Conservation (phyloP, 805 yeast species). For the Nakazawaea wyomingensis region DNA sequence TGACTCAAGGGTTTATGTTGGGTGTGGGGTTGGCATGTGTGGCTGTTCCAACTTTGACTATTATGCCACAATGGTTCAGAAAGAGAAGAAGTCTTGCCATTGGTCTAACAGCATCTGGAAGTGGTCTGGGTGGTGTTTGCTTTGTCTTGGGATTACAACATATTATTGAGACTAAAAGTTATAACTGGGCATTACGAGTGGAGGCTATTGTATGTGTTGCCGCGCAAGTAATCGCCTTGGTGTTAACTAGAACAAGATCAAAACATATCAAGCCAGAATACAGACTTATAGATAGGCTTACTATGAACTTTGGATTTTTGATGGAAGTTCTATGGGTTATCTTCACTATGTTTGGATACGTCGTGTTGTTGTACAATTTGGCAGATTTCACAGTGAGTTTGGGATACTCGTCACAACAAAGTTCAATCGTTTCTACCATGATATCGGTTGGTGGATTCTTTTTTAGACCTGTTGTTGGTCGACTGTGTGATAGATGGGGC, state of each 20-base stretch:
- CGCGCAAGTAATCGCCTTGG: slow-evolving; percentile 28
- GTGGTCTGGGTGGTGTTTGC: slow-evolving; percentile 48
- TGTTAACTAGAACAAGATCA: slow-evolving; percentile 34
- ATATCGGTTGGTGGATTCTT: slow-evolving; percentile 49
- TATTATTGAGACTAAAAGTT: slow-evolving; percentile 31
- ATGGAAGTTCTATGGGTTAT: slow-evolving; percentile 34
- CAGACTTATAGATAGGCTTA: slow-evolving; percentile 35
- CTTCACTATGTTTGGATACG: slow-evolving; percentile 56
- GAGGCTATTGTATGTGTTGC: slow-evolving; percentile 37
- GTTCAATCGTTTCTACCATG: slow-evolving; percentile 57
- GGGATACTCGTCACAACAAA: slow-evolving; percentile 51
- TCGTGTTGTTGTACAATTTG: slow-evolving; percentile 50
- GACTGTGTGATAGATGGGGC: slow-evolving; percentile 45
- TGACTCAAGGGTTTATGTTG: slow-evolving; percentile 63
- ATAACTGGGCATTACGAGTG: slow-evolving; percentile 45
- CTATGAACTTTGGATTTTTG: slow-evolving; percentile 40
- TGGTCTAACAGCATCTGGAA: slow-evolving; percentile 44
- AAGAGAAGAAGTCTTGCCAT: slow-evolving; percentile 53
- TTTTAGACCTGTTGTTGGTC: slow-evolving; percentile 55
- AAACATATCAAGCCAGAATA: slow-evolving; percentile 29
- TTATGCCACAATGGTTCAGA: slow-evolving; percentile 68
- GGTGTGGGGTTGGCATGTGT: slow-evolving; percentile 55
- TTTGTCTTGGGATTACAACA: slow-evolving; percentile 45
- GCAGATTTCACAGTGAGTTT: slow-evolving; percentile 56
- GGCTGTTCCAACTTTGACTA: slow-evolving; percentile 52